Evolutionary conservation across 1,284 basidiomycete species (phyloP), one percentile per base, ranked within the genome.

Genomic region (Puccinia novopanici): DNA sequence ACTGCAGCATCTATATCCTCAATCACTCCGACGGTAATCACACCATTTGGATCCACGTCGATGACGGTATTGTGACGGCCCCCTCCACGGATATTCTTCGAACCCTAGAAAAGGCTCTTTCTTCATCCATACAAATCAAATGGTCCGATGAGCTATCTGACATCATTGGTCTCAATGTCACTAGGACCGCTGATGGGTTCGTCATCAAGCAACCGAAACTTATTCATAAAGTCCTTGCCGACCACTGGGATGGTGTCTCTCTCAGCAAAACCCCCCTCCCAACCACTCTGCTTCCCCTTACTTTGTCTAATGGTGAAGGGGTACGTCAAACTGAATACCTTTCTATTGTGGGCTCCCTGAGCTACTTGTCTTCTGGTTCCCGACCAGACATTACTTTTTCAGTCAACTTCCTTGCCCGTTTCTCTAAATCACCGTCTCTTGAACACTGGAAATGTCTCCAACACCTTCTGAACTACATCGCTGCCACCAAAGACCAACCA

Each of bases 351-450:
- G 75, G 75, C 0, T 34, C 6, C 15, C 52, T 78, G 0, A 70
- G 65, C 19, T 78, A 70, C n/a, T 8, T 78, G 2, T 40, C 57
- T 0, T 22, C 50, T n/a, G n/a, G n/a, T n/a, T n/a, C n/a, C n/a
- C n/a, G n/a, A n/a, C n/a, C n/a, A n/a, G n/a, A n/a, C n/a, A 42
- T 77, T 0, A 27, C n/a, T 19, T 77, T 67, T 42, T 42, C 75
- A 12, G 65, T 57, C 9, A 70, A 70, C n/a, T 68, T 78, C 19
- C 15, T 78, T 0, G 75, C 75, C 2, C 50, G 75, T 0, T 78
- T 57, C 30, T 70, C 75, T 0, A 52, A 65, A 30, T 1, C 1
- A 12, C 75, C 75, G 4, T 30, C 42, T 3, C 9, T 24, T 3
- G 9, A 40, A 19, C 74, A 76, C 45, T 76, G 74, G 74, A 8